Conservation (phyloP, 1,284 basidiomycete species). For the Puccinia brachypodii region DNA sequence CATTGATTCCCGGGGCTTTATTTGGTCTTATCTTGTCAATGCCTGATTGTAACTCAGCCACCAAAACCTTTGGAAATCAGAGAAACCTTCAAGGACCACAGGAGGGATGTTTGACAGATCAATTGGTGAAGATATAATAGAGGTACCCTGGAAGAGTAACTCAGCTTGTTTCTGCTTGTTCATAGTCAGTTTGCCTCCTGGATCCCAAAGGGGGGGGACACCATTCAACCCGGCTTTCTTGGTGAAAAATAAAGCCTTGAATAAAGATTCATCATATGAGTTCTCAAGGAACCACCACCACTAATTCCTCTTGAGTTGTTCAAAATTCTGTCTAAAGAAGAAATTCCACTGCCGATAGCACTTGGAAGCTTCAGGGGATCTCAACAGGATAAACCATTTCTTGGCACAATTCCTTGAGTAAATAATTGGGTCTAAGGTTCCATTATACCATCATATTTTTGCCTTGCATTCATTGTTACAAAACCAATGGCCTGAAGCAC, state of each 20-base stretch:
- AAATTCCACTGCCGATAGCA: background rate
- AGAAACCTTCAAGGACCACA: background rate
- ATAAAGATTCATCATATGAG: too few species aligned
- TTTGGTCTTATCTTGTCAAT: background rate
- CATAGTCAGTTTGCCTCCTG: background rate
- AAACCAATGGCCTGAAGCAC: too few species aligned
- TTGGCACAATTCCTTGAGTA: background rate
- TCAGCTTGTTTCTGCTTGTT: background rate
- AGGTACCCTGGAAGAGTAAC: background rate
- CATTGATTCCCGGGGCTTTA: conserved; percentile 10
- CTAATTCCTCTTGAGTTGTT: background rate
- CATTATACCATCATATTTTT: background rate
- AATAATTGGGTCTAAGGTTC: background rate
- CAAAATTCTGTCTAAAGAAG: background rate
- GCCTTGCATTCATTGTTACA: background rate
- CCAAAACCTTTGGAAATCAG: background rate
- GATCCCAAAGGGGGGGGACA: background rate
- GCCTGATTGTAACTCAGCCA: background rate
- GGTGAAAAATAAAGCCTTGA: background rate
- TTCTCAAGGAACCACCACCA: background rate
- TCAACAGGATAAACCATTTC: background rate
- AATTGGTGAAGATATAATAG: background rate
- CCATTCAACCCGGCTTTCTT: background rate
- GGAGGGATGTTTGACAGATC: background rate
- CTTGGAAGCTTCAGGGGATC: background rate